Conservation (phyloP, 2,329 filamentous ascomycete genomes). For the Biscogniauxia marginata region DNA sequence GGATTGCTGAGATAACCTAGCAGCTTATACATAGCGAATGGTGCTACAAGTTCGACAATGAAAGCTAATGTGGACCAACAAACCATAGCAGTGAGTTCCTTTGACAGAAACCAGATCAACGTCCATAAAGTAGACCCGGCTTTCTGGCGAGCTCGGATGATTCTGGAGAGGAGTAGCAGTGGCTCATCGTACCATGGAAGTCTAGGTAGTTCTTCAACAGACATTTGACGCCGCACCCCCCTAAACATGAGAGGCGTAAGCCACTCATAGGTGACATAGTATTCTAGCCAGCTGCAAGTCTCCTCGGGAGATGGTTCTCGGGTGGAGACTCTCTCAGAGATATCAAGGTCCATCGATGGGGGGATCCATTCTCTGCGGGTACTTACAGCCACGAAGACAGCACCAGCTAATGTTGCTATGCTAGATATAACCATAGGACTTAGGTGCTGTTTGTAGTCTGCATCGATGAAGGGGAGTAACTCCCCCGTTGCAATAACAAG, state of each 20-base stretch:
- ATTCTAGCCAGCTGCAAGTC: constrained; percentile 52
- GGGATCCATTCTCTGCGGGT: constrained; percentile 53
- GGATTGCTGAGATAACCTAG: constrained; percentile 51
- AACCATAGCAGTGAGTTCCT: constrained; percentile 45
- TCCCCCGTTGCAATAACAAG: constrained; percentile 37
- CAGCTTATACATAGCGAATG: constrained; percentile 53
- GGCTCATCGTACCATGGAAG: constrained; percentile 58
- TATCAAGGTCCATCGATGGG: constrained; percentile 38
- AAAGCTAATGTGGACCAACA: constrained; percentile 39
- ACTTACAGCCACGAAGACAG: constrained; percentile 39
- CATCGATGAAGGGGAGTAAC: constrained; percentile 45
- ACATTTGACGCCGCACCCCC: constrained; percentile 43
- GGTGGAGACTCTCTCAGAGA: constrained; percentile 36
- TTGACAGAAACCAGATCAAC: constrained; percentile 41
- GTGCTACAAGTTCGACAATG: constrained; percentile 48
- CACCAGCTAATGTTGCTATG: constrained; percentile 36
- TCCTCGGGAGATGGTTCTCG: constrained; percentile 49
- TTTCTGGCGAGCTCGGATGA: constrained; percentile 43
- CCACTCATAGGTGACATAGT: constrained; percentile 52
- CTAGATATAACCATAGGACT: constrained; percentile 35
- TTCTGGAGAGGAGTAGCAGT: constrained; percentile 42
- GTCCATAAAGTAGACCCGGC: constrained; percentile 47
- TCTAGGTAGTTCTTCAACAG: constrained; percentile 46
- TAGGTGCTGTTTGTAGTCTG: constrained; percentile 30
- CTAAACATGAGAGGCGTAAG: constrained; percentile 49